A percentile compares a stretch with the other conserved stretches of the same genome.
Evolutionary conservation across 176 grass and related monocot genomes (phyloP).

Genomic region (sorghum (Sorghum bicolor)): Sorghum_bicolor_NCBIv3 NC_012879.2:8302501-8303000

Average conservation of each 20-base stretch:
- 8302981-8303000: conserved; percentile 87
- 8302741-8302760: conserved; percentile 28
- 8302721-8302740: not conserved
- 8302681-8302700: not conserved
- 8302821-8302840: not conserved
- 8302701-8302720: not conserved
- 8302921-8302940: not conserved
- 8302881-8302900: not conserved
- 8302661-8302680: conserved; percentile 95
- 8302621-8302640: conserved; percentile 65
- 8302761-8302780: not conserved
- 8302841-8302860: not conserved
- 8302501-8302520: conserved; percentile 75
- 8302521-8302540: conserved; percentile 56
- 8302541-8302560: not conserved
- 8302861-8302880: not conserved
- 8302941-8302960: conserved; percentile 60
- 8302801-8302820: not conserved
- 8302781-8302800: not conserved
- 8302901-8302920: not conserved
- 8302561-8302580: not conserved
- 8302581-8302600: not conserved
- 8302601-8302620: not conserved
- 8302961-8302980: conserved; percentile 90
- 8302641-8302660: conserved; percentile 95